These are phyloP conservation scores for Acanthamoeba rhysodes DNA, from an alignment of 208 protist genomes.

Conservation along the genomic window DNA sequence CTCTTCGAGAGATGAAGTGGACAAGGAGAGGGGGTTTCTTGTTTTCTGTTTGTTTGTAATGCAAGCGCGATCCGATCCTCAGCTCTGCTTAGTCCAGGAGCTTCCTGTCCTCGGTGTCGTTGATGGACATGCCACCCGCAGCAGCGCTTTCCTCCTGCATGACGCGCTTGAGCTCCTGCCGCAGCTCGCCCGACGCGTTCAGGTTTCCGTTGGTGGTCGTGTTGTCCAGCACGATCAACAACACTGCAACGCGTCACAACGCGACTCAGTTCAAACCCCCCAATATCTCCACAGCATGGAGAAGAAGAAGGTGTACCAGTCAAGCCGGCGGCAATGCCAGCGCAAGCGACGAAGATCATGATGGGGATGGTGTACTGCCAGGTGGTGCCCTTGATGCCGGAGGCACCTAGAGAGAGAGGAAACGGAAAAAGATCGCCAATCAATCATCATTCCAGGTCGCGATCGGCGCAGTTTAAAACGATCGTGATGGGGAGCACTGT, in stretches of 20 bases:
- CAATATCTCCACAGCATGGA: not conserved
- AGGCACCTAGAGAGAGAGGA: not conserved
- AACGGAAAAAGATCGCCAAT: not conserved
- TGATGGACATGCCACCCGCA: not conserved
- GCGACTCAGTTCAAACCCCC: no score
- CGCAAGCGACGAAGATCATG: slow-evolving; percentile 62
- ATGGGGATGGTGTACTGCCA: slow-evolving; percentile 52
- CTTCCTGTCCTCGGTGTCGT: not conserved
- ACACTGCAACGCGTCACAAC: not conserved
- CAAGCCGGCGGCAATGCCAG: not conserved
- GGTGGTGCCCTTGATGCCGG: slow-evolving; percentile 12
- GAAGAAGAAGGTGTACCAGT: not conserved
- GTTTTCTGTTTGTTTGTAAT: no score
- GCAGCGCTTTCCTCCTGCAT: not conserved
- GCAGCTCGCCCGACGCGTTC: slow-evolving; percentile 10
- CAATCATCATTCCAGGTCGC: not conserved
- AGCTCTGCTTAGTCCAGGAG: not conserved
- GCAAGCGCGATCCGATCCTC: no score
- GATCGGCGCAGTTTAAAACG: not conserved
- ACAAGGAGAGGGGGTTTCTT: no score
- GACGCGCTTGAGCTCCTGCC: not conserved
- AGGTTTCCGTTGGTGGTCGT: slow-evolving; percentile 7
- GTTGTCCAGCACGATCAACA: not conserved
- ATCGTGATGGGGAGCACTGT: not conserved
- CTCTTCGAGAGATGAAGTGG: no score